Base-by-base conservation (phyloP, 2,329 filamentous ascomycete genomes). In the Fusarium abutilonis region DNA sequence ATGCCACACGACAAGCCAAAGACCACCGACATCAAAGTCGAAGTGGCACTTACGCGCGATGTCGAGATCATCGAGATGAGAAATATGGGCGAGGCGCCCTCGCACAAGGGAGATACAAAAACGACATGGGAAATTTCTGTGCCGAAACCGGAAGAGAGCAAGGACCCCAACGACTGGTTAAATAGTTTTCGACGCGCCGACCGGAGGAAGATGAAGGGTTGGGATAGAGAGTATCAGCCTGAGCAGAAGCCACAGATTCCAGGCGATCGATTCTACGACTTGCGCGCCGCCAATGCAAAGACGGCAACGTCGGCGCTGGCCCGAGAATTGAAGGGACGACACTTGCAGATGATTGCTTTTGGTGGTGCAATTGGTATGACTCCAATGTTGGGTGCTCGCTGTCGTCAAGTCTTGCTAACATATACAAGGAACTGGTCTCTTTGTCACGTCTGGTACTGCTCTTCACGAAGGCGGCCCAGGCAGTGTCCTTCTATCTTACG, bases 301-400 rank as follows among this genome's bases (percentile, higher is more conserved):
- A 93, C 92, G 2, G 90, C 92, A 4, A 84, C 88, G 64, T 89
- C 91, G 45, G 87, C 89, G 9, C 80, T 98, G 50, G 87, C 90
- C 51, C 83, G 93, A 70, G 89, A 87, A 74, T 78, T 96, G 68
- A 95, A 96, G 78, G 87, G 88, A 9, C 82, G 93, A 45, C 94
- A 98, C 80, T 74, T 97, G 73, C 93, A 97, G 80, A 97, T 97
- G 94, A 97, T 97, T 81, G 94, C 94, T 10, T 96, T 97, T 67
- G 93, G 93, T 65, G 93, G 93, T 45, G 94, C 91, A 14, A 97
- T 97, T 70, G 91, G 90, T 86, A 78, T 13, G 75, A 63, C 32
- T 13, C 14, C 29, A 32, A 6, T 6, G 13, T 4, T 5, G 3
- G 21, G 4, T 21, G 5, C 11, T 3, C 14, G 14, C 14, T 3